Conservation (phyloP, 495 filamentous ascomycete genomes). For the Cercophora scortea region DNA sequence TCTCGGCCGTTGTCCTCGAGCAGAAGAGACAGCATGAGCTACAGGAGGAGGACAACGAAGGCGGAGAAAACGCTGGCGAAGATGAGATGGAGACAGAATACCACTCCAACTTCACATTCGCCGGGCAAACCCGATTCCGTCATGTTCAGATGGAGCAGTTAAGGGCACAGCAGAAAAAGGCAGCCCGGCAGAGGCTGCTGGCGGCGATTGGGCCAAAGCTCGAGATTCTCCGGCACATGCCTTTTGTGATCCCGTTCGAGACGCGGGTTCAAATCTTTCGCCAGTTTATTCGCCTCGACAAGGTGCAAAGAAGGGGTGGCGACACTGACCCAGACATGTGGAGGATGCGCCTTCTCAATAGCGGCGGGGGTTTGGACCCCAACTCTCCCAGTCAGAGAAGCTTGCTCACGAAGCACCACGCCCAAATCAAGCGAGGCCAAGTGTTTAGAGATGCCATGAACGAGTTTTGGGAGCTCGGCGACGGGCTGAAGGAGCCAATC, state of each 20-base stretch:
- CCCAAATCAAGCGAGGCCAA: conserved; percentile 69
- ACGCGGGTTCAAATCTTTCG: conserved; percentile 92
- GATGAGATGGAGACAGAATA: conserved; percentile 32
- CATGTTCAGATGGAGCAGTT: conserved; percentile 35
- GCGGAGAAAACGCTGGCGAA: conserved; percentile 44
- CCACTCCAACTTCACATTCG: conserved; percentile 13
- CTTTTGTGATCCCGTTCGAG: conserved; percentile 90
- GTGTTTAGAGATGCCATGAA: conserved; percentile 82
- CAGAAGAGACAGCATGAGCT: conserved; percentile 72
- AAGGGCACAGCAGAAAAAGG: conserved; percentile 54
- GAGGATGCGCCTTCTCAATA: conserved; percentile 55
- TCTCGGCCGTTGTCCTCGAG: conserved; percentile 76
- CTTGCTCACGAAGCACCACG: conserved; percentile 64
- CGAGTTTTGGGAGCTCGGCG: conserved; percentile 74
- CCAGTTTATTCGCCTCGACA: conserved; percentile 80
- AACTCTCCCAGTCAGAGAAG: conserved; percentile 27
- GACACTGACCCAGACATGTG: conserved; percentile 70
- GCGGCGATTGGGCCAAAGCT: conserved; percentile 73
- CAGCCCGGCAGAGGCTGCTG: conserved; percentile 56
- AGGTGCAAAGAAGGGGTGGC: conserved; percentile 66
- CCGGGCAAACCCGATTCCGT: conserved; percentile 22
- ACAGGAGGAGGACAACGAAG: conserved; percentile 25
- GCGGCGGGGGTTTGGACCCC: conserved; percentile 20
- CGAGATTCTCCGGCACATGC: conserved; percentile 92
- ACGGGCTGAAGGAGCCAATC: conserved; percentile 89